Percentiles rank a stretch among this genome's conserved stretches.
Conservation (phyloP, 169 alveolate genomes). For the Ichthyophthirius multifiliis region DNA sequence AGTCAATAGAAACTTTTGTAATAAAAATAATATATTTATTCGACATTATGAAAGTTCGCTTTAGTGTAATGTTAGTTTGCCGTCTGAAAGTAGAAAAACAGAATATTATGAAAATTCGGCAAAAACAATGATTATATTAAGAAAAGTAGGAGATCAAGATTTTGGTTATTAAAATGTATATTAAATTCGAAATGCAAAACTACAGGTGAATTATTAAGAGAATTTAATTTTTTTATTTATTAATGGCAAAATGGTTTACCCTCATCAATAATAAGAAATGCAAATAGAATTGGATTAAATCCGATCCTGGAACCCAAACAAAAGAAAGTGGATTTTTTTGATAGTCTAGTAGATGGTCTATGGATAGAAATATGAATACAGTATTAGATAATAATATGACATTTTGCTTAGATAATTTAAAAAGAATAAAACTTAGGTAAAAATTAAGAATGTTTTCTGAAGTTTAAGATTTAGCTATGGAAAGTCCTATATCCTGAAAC, state of each 20-base stretch:
- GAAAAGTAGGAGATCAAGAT: slow-evolving; percentile 25
- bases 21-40: slow-evolving; percentile 72
- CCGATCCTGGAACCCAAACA: slow-evolving; percentile 65
- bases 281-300: too few relatives aligned
- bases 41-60: slow-evolving; percentile 83
- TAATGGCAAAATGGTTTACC: slow-evolving; percentile 93
- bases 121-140: slow-evolving; percentile 63
- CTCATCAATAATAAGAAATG: slow-evolving; percentile 63
- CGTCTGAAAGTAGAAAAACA: slow-evolving; percentile 80
- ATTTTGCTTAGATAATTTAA: slow-evolving; percentile 74
- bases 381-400: slow-evolving; percentile 90
- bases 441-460: slow-evolving; percentile 78
- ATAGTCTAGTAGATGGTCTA: slow-evolving; percentile 90
- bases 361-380: slow-evolving; percentile 93
- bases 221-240: slow-evolving; percentile 80
- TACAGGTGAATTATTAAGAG: slow-evolving; percentile 88
- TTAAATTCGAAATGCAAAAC: slow-evolving; percentile 90
- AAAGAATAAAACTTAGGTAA: slow-evolving; percentile 65
- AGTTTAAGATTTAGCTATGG: slow-evolving; percentile 67
- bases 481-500: slow-evolving; percentile 79
- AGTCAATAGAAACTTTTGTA: slow-evolving; percentile 47
- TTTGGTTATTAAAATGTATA: slow-evolving; percentile 54
- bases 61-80: slow-evolving; percentile 85
- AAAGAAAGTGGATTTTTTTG: slow-evolving; percentile 86
- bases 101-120: slow-evolving; percentile 59